A percentile compares a stretch with the other conserved stretches of the same genome.
These are phyloP conservation scores for Monilinia fructicola DNA, from an alignment of 2,329 filamentous ascomycete genomes.

Conservation along the genomic window DNA sequence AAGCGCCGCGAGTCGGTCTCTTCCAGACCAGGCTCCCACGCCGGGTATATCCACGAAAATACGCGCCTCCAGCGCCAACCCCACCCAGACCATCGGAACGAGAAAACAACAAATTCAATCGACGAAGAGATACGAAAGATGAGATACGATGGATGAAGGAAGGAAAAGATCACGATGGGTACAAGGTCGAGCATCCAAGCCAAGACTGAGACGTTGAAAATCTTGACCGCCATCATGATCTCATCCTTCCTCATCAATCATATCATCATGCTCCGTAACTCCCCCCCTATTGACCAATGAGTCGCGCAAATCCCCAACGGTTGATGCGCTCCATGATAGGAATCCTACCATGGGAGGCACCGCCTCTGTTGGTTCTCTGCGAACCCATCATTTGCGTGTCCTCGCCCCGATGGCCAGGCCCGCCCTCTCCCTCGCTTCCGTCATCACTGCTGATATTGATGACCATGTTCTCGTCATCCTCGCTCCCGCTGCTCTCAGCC, in stretches of 20 bases:
- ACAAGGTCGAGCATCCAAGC: not conserved
- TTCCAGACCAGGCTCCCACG: too few species aligned
- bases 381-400: not conserved
- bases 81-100: too few species aligned
- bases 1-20: too few species aligned
- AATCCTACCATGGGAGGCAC: not conserved
- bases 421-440: not conserved
- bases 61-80: too few species aligned
- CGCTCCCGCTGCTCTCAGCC: not conserved
- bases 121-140: too few species aligned
- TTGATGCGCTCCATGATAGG: not conserved
- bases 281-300: not conserved
- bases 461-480: not conserved
- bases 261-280: too few species aligned
- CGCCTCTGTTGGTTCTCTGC: not conserved
- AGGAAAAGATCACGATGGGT: not conserved
- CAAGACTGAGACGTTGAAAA: not conserved
- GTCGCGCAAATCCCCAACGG: not conserved
- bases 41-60: too few species aligned
- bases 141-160: not conserved
- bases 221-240: not conserved
- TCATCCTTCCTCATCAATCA: not conserved
- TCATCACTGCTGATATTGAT: not conserved
- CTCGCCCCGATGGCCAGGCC: not conserved
- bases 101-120: too few species aligned